Base-by-base conservation (phyloP, 176 grass and related monocot genomes). In the Aegilops tauschii region DNA sequence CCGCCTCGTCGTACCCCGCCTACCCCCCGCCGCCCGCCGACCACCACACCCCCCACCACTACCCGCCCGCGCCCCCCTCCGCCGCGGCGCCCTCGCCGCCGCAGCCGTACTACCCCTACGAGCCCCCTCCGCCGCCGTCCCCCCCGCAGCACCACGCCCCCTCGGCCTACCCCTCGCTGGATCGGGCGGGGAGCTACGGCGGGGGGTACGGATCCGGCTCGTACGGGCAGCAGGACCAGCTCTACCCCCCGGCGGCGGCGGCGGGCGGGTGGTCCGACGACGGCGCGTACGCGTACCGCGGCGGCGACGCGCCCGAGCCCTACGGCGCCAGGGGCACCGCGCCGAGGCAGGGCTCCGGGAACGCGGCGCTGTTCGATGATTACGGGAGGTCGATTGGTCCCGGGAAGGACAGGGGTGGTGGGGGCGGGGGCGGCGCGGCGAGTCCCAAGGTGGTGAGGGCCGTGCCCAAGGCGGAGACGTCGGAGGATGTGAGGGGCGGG, bases 381-480 rank as follows among this genome's bases (percentile, higher is more conserved):
- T 99, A 96, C 49, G 97, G 97, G 50, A 91, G 97, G 85, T 99
- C 97, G 2, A 94, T 99, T 82, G 90, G 92, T 34, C 47, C 83
- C 3, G 73, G 90, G 69, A 91, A 86, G 10, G 87, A 91, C 8
- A 80, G 84, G 44, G 88, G 83, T 12, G 83, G 40, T 23, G 69
- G 88, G 0, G 86, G 81, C 3, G 85, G 86, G n/a, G 71, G 85
- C 5, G 47, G 88, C 29, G 20, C 76, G 40, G 83, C 77, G 50
- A 78, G 31, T 21, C 66, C 85, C 13, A 98, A 98, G 89, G 91
- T 98, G 30, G 93, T 94, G 49, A 90, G 87, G 71, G 97, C 94
- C 17, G 94, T 98, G 90, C 97, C 97, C 1, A 98, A 98, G 92
- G 79, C 85, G 18, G 97, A 98, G 37, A 80, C 88, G 1, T 76